Conservation (phyloP, 139 green algal species). For the Tetradesmus obliquus region DNA sequence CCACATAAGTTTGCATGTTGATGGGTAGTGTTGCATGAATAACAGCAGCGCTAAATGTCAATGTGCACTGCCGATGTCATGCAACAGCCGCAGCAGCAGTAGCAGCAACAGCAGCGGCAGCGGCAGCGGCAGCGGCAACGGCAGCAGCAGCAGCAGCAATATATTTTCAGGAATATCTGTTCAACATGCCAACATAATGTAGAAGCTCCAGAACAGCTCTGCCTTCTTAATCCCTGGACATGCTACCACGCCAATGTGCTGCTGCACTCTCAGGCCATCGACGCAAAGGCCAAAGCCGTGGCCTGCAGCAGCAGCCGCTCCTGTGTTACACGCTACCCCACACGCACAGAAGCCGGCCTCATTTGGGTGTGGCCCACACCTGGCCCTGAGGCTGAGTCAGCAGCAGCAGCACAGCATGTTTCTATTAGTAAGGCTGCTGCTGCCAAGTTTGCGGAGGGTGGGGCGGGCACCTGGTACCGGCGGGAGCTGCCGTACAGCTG, state of each 20-base stretch:
- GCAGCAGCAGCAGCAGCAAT: no score
- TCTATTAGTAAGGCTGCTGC: neutral
- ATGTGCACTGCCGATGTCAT: no score
- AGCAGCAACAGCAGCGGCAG: no score
- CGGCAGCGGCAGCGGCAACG: no score
- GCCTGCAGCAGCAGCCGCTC: constrained; percentile 40
- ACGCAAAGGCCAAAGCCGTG: constrained; percentile 24
- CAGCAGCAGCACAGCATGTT: constrained; percentile 7
- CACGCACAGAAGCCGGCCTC: neutral
- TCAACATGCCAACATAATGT: no score
- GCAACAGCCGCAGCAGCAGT: neutral
- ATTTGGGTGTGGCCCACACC: constrained; percentile 32
- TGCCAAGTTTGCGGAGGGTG: neutral
- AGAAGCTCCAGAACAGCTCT: no score
- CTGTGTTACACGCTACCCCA: constrained; percentile 44
- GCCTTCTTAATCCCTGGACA: no score
- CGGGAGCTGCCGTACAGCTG: constrained; percentile 36
- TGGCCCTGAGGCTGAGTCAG: neutral
- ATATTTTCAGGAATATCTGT: no score
- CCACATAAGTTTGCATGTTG: no score
- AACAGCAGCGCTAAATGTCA: no score
- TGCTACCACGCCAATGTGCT: neutral
- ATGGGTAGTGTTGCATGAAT: no score
- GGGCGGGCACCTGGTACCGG: constrained; percentile 7
- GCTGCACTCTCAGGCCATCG: neutral